phyloP scores from a whole-genome alignment of 1,139 yeast genomes.

The Candida gigantensis region DNA sequence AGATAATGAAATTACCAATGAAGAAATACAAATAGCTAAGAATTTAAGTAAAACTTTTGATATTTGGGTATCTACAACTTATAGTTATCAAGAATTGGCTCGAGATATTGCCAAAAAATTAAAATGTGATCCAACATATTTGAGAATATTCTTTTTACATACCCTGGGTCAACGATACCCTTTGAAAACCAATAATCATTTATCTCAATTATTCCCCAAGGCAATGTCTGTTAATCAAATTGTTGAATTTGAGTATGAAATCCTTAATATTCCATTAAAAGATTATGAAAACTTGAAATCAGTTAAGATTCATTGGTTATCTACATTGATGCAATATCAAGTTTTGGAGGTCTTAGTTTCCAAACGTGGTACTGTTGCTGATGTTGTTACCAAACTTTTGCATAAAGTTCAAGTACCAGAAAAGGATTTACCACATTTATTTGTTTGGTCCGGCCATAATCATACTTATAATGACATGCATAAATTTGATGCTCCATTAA shows the following conservation, averaged over 20 bases:
- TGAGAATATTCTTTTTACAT: conserved; percentile 65
- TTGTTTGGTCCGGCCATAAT: conserved; percentile 58
- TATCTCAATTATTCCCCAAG: conserved; percentile 51
- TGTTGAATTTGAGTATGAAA: conserved; percentile 67
- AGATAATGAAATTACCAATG: conserved; percentile 13
- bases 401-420: conserved; percentile 54
- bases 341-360: conserved; percentile 71
- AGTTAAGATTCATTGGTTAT: conserved; percentile 64
- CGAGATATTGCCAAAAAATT: conserved; percentile 55
- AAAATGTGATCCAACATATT: conserved; percentile 57
- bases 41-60: conserved; percentile 42
- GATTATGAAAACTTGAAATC: conserved; percentile 78
- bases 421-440: conserved; percentile 49
- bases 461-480: conserved; percentile 41
- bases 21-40: conserved; percentile 19
- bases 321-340: conserved; percentile 63
- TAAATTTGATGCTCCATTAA: conserved; percentile 39
- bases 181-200: conserved; percentile 40
- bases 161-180: conserved; percentile 56
- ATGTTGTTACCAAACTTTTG: conserved; percentile 57
- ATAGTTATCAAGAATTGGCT: conserved; percentile 61
- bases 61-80: conserved; percentile 69
- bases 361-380: conserved; percentile 55
- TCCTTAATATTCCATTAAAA: conserved; percentile 68
- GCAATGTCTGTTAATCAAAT: conserved; percentile 47